phyloP scores from a whole-genome alignment of 2,329 filamentous ascomycete species.

The Alternaria metachromatica region DNA sequence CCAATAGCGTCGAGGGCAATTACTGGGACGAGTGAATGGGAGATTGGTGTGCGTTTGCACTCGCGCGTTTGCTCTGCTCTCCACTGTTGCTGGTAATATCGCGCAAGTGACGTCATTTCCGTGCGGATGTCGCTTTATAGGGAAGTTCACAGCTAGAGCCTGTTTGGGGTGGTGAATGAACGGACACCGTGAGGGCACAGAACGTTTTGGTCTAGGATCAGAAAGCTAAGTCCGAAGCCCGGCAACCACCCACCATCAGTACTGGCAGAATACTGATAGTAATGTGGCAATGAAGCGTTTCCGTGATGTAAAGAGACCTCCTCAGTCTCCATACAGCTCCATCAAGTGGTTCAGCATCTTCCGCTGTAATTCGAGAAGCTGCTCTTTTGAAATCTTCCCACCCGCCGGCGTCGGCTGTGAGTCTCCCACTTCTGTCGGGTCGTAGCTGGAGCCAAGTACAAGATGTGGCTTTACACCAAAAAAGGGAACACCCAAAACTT shows the following conservation, averaged over 20 bases:
- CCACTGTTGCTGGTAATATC: neutral
- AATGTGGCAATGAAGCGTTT: neutral
- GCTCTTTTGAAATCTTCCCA: slow-evolving; percentile 33
- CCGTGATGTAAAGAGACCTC: neutral
- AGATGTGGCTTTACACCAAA: slow-evolving; percentile 38
- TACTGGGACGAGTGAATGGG: slow-evolving; percentile 10
- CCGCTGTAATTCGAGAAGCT: slow-evolving; percentile 41
- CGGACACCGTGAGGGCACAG: neutral
- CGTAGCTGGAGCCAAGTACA: slow-evolving; percentile 29
- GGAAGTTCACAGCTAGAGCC: neutral
- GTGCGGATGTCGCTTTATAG: neutral
- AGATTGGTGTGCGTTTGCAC: slow-evolving; percentile 12
- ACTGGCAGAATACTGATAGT: neutral
- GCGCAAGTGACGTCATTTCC: neutral
- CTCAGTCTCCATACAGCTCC: slow-evolving; percentile 39
- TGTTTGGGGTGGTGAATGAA: neutral
- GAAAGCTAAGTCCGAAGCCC: neutral
- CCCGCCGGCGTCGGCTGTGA: neutral
- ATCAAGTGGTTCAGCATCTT: slow-evolving; percentile 47
- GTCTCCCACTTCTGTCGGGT: slow-evolving; percentile 7
- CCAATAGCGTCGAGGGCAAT: slow-evolving; percentile 11
- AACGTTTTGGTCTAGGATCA: neutral
- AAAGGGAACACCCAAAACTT: slow-evolving; percentile 55
- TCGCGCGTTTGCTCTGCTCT: neutral
- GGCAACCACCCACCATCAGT: neutral